Base-by-base conservation (phyloP, 768 basidiomycete genomes). In the Mycena rebaudengoi region DNA sequence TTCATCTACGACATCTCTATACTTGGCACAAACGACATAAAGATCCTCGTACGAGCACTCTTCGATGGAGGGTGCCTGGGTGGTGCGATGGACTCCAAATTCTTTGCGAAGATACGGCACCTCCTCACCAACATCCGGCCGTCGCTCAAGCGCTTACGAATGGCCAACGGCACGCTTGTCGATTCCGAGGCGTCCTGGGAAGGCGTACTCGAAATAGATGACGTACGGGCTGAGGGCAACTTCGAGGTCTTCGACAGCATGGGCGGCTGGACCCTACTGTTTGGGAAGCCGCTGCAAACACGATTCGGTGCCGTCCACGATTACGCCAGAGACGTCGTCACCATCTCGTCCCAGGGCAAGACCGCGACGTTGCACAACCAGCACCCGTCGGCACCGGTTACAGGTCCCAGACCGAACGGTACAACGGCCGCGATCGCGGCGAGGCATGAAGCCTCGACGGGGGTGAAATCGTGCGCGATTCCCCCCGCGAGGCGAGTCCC, bases 141-240 rank as follows among this genome's bases (percentile, higher is more conserved):
- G n/a, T n/a, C n/a, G n/a, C n/a, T n/a, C n/a, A 52, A 44, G 26
- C 26, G 18, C 0, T 64, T 80, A 4, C 32, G 72, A 4, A 76
- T 80, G 78, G 79, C 77, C 16, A 68, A 79, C 57, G 74, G 77
- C 0, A 26, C 18, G 21, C 25, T 73, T 1, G 67, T 74, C 7
- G 37, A 44, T 7, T 67, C 67, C 4, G 3, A 39, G 25, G 74
- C 65, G n/a, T 21, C 25, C 4, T 75, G 73, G 71, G 52, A 44
- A 41, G 73, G 72, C 7, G 32, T 16, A 2, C 41, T 76, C 5
- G 33, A 54, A 7, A 41, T 74, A 26, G 69, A 53, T 1, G 46
- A 35, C 1, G 60, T 68, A 3, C 13, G 48, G 14, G 32, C 14
- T 4, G 4, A 23, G 1, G 45, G n/a, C 11, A 28, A 30, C 4